Evolutionary conservation across 2,329 filamentous ascomycete species (phyloP), one percentile per base, ranked within the genome.

Genomic region (Corniculantispora saksenae): DNA sequence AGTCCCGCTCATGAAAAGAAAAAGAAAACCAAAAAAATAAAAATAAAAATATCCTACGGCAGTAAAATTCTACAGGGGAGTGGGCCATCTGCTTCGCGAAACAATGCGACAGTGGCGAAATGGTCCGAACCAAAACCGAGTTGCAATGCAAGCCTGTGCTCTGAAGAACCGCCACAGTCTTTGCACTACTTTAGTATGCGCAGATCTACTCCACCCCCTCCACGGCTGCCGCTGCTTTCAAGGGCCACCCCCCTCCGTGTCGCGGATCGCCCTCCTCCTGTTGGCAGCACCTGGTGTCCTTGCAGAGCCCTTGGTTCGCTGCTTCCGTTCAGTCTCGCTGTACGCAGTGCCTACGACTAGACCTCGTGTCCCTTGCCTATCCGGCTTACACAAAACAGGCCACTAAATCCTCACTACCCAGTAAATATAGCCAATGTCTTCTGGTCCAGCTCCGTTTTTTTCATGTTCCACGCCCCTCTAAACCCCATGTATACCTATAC

Each of bases 121-220:
- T 47, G 38, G 51, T 51, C 60, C 40, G 60, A 62, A 45, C 23
- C 9, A 54, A 25, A 32, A 25, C 25, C 51, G 25, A 54, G 19
- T 55, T 55, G 4, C 38, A n/a, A n/a, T n/a, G n/a, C n/a, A n/a
- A n/a, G n/a, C n/a, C n/a, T n/a, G n/a, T n/a, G n/a, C n/a, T n/a
- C n/a, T n/a, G n/a, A n/a, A n/a, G n/a, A n/a, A n/a, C n/a, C n/a
- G n/a, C n/a, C n/a, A n/a, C n/a, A n/a, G n/a, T 54, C 59, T 53
- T 51, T 45, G 35, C 59, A 35, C 47, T 61, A 17, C 50, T 32
- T 32, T 35, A 32, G 32, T 61, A 15, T 29, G 27, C 58, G 50
- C n/a, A n/a, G 58, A 55, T 55, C 50, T 47, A 27, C 25, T 32
- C 50, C 60, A 19, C 60, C 60, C 55, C 38, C 35, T 35, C 48